These are phyloP conservation scores for Apocynum venetum DNA, from an alignment of 257 asterid genomes.

Conservation along the genomic window DNA sequence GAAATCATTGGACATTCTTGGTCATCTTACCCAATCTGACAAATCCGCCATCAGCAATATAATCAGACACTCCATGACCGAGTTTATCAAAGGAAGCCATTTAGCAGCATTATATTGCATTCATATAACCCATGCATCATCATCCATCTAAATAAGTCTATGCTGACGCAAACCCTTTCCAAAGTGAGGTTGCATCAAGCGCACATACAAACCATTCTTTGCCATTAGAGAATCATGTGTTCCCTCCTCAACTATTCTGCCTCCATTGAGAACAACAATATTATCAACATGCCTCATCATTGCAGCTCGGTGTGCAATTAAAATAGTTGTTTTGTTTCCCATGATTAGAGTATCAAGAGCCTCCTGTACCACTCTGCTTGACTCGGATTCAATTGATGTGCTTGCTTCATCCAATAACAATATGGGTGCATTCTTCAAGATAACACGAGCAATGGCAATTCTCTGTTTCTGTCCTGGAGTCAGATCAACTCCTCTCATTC, in stretches of 20 bases:
- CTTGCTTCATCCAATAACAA: constrained; percentile 94
- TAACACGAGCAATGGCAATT: constrained; percentile 90
- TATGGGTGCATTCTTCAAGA: constrained; percentile 91
- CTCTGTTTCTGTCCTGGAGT: constrained; percentile 99
- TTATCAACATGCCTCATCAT: constrained; percentile 99
- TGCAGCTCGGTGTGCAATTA: constrained; percentile 97
- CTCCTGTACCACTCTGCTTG: constrained; percentile 94
- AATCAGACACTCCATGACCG: constrained; percentile 7
- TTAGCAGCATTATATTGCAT: neutral
- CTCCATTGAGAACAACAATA: constrained; percentile 95
- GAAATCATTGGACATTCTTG: constrained; percentile 5
- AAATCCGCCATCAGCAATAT: constrained; percentile 14
- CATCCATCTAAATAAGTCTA: constrained; percentile 20
- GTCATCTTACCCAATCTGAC: constrained; percentile 7
- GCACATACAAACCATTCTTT: constrained; percentile 85
- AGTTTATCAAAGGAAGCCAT: constrained; percentile 8
- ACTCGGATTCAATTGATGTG: constrained; percentile 93
- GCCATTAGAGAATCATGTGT: constrained; percentile 68
- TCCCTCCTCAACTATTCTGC: constrained; percentile 95
- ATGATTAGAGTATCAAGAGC: constrained; percentile 91
- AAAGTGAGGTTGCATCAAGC: constrained; percentile 97
- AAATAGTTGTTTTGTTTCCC: constrained; percentile 96
- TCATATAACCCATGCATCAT: constrained; percentile 10
- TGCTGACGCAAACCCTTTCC: constrained; percentile 86
- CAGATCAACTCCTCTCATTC: constrained; percentile 99